Conservation (phyloP, 805 yeast genomes). For the Candida boleticola region DNA sequence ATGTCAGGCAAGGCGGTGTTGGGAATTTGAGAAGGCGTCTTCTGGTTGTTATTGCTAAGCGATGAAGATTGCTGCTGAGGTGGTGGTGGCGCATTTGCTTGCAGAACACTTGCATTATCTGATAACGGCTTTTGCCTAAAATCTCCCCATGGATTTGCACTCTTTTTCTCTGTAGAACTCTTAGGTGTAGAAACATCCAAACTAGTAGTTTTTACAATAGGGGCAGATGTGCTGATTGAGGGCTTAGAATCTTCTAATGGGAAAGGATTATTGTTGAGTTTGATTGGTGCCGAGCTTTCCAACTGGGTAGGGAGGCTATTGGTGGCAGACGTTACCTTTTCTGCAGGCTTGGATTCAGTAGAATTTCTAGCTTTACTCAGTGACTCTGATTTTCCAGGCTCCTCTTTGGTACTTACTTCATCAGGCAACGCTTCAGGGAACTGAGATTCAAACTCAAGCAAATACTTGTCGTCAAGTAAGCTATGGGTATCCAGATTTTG, state of each 20-base stretch:
- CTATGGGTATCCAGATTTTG: neutral
- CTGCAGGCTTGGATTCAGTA: neutral
- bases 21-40: neutral
- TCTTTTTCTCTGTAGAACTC: constrained; percentile 7
- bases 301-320: neutral
- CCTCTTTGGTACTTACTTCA: neutral
- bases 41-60: neutral
- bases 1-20: neutral
- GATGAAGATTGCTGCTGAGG: neutral
- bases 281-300: neutral
- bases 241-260: constrained; percentile 1
- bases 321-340: neutral
- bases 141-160: constrained; percentile 37
- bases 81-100: neutral
- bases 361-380: too few relatives aligned
- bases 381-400: too few relatives aligned
- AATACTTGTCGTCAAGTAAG: constrained; percentile 1
- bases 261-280: constrained; percentile 1
- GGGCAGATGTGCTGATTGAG: too few relatives aligned
- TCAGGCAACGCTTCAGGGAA: constrained; percentile 4
- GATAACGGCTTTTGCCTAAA: constrained; percentile 11
- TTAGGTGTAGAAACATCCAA: too few relatives aligned
- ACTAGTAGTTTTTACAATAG: too few relatives aligned
- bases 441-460: constrained; percentile 6
- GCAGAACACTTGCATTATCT: neutral